Base-by-base conservation (phyloP, 129 eudicot species). In the Escallonia rubra region DNA sequence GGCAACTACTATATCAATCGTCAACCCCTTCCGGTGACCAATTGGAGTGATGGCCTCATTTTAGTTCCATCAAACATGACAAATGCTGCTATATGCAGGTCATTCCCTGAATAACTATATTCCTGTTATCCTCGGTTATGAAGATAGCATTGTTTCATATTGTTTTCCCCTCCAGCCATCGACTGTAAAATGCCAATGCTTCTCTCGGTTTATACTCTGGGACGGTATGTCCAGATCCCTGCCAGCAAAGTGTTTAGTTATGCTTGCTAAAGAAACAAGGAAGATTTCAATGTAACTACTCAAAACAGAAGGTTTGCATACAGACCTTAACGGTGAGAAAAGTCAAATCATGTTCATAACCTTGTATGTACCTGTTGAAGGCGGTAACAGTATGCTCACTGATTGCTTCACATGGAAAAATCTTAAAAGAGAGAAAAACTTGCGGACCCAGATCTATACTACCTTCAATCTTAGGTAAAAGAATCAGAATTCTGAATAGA, bases 201-300 rank as follows among this genome's bases (percentile, higher is more conserved):
- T 92, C 98, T 5, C 62, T 75, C 4, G 98, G 98, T 75, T 92
- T 92, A 77, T 92, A 92, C 79, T 92, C 96, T 0, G 96, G 91
- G 8, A 92, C 98, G 0, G 96, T 86, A 64, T 92, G 98, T 52
- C 98, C 98, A 46, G 98, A 71, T 64, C 97, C 97, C 97, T 91
- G 69, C 85, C 79, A 38, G 67, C 52, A 45, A 71, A 14, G 6
- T 50, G 0, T 13, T 44, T 58, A 55, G 1, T 11, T 38, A 5
- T 44, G 39, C 45, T 73, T 54, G 14, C 59, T 14, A 16, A 54
- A 54, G 34, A 23, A 23, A 39, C 34, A 23, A 23, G 34, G 34
- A 23, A 23, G 34, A 23, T 23, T 23, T 23, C 34, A 23, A 23
- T 23, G 34, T 23, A 23, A 23, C 13, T 8, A 10, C 14, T 50